A percentile compares a stretch with the other conserved stretches of the same genome.
Evolutionary conservation across 2,329 filamentous ascomycete genomes (phyloP).

Genomic region (Colletotrichum camelliae): DNA sequence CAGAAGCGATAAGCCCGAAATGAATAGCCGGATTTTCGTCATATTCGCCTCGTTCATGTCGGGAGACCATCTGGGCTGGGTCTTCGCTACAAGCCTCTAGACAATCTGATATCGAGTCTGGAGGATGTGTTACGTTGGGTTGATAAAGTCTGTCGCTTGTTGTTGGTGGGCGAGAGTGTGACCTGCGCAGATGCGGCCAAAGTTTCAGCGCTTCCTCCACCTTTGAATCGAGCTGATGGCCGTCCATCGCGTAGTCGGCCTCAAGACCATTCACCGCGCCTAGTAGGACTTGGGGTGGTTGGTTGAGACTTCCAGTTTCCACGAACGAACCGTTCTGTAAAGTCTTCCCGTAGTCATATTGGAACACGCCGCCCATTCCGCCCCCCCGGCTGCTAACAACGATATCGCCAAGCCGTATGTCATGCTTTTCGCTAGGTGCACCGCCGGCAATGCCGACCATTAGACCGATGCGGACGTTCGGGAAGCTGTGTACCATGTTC

Average conservation of each 20-base stretch:
- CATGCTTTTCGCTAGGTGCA: not conserved
- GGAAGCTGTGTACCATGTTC: constrained; percentile 4
- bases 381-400: not conserved
- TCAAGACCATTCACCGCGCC: constrained; percentile 15
- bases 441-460: constrained; percentile 13
- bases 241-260: constrained; percentile 2
- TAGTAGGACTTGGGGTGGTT: constrained; percentile 19
- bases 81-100: not conserved
- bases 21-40: constrained; percentile 15
- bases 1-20: constrained; percentile 33
- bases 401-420: constrained; percentile 18
- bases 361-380: not conserved
- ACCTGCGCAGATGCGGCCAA: not conserved
- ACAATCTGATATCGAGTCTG: not conserved
- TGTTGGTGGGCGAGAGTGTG: not conserved
- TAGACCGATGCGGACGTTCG: not conserved
- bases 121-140: not conserved
- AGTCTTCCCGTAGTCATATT: constrained; percentile 20
- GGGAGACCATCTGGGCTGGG: not conserved
- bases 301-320: constrained; percentile 19
- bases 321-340: constrained; percentile 13
- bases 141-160: not conserved
- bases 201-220: not conserved
- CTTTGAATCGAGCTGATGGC: constrained; percentile 16
- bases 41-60: not conserved